Evolutionary conservation across 805 yeast species (phyloP).

Genomic region (Spathaspora girioi): DNA sequence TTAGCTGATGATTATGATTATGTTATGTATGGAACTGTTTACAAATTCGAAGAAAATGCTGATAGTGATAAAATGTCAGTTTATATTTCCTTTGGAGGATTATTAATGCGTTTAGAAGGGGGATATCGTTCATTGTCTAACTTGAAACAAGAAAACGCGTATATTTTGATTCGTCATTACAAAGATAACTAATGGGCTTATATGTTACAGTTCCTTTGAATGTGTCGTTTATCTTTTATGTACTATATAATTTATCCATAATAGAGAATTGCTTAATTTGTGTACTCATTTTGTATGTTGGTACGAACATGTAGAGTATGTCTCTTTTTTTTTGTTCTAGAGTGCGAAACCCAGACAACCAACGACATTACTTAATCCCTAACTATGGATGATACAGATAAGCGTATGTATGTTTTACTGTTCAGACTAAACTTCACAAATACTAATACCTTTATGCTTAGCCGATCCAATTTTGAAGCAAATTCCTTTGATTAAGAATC

Average conservation of each 20-base stretch:
- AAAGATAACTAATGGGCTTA: slow-evolving; percentile 24
- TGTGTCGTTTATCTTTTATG: neutral
- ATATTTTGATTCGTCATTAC: slow-evolving; percentile 78
- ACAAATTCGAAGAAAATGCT: slow-evolving; percentile 86
- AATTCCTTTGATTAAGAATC: slow-evolving; percentile 54
- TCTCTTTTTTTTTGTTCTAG: neutral
- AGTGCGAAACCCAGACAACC: neutral
- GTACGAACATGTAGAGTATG: too few species aligned
- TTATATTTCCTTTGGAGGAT: slow-evolving; percentile 93
- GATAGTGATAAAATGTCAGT: slow-evolving; percentile 73
- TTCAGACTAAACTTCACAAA: neutral
- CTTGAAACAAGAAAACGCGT: slow-evolving; percentile 91
- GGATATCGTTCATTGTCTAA: slow-evolving; percentile 83
- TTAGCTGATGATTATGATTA: slow-evolving; percentile 96
- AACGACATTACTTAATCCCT: neutral
- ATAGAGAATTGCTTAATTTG: neutral
- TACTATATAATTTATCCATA: neutral
- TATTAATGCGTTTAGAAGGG: slow-evolving; percentile 91
- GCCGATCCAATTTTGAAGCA: slow-evolving; percentile 49
- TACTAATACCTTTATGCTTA: slow-evolving; percentile 13
- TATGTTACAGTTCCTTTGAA: neutral
- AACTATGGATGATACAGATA: slow-evolving; percentile 19
- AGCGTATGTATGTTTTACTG: slow-evolving; percentile 14
- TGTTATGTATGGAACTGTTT: slow-evolving; percentile 97
- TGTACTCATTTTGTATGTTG: neutral